Percentiles rank a stretch among this genome's conserved stretches.
phyloP scores from a whole-genome alignment of 1,284 basidiomycete species.

The Trametes pubescens region DNA sequence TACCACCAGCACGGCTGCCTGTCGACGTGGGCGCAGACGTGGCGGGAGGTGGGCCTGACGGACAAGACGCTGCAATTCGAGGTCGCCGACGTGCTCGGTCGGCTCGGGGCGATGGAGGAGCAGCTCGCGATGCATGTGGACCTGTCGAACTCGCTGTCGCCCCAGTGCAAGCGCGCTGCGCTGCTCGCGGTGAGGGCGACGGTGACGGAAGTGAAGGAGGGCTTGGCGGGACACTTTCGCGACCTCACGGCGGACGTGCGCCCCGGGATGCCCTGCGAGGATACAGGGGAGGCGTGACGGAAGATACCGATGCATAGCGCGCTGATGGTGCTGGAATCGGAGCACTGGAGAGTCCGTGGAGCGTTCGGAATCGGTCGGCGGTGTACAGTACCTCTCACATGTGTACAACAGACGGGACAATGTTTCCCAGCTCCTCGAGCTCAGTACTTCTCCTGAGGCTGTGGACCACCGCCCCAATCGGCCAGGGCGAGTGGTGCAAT shows the following conservation, averaged over 20 bases:
- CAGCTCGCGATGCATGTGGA: conserved; percentile 38
- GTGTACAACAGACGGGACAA: neutral
- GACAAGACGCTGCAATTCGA: conserved; percentile 29
- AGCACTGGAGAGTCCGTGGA: neutral
- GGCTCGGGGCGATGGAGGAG: conserved; percentile 38
- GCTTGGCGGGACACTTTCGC: conserved; percentile 40
- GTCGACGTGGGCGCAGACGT: conserved; percentile 40
- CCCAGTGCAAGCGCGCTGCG: conserved; percentile 44
- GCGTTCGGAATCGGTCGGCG: neutral
- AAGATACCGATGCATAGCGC: neutral
- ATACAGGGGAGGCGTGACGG: neutral
- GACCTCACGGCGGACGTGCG: conserved; percentile 29
- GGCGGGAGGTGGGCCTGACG: conserved; percentile 36
- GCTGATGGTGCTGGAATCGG: conserved; percentile 3
- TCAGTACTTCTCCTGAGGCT: neutral
- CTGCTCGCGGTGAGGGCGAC: conserved; percentile 42
- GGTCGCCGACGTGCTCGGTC: conserved; percentile 41
- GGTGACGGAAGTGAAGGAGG: conserved; percentile 38
- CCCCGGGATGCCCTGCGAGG: neutral
- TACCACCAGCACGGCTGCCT: conserved; percentile 44
- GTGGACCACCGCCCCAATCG: neutral
- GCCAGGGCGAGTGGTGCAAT: neutral
- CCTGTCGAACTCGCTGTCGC: conserved; percentile 39
- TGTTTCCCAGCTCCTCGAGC: neutral
- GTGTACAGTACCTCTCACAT: neutral